Base-by-base conservation (phyloP, 108 stramenopile genomes). In the Pseudonitzschia delicatissima region DNA sequence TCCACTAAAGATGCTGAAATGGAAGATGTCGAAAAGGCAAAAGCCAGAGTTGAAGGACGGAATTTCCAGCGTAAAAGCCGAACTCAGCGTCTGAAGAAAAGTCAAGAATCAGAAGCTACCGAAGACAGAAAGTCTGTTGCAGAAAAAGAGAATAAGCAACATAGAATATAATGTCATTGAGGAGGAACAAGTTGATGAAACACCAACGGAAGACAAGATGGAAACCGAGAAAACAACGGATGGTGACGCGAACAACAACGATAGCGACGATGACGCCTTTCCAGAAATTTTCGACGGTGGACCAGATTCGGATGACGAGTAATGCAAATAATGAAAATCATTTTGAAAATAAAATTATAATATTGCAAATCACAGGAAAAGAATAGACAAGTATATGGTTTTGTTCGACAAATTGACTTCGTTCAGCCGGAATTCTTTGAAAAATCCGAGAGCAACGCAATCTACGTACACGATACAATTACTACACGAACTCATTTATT, bases 231-330 rank as follows among this genome's bases (percentile, higher is more conserved):
- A 66, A 0, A 18, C 29, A 13, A 66, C 18, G 34, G 57, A 65
- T 4, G 33, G 21, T 6, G 47, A 61, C n/a, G 53, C 49, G 36
- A 42, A 44, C 31, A 39, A 33, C 17, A 39, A 63, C 8, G 67
- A 68, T 42, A 44, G 26, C 27, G 51, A 72, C 48, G 63, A 67
- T 44, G 75, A 73, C 42, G 53, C 23, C 4, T 57, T 82, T 39
- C 81, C 81, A 23, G 71, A 71, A 21, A 82, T 82, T 31, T 69
- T 74, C 9, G 76, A 73, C 36, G 81, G 33, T 40, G 76, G 69
- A 28, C 76, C 81, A 4, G 81, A 82, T 47, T 64, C 71, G 7
- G 81, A 82, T 18, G 81, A 82, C 40, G 72, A 74, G 23, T 72
- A 48, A 39, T 39, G n/a, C n/a, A n/a, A n/a, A n/a, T n/a, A n/a